Conservation (phyloP, 495 filamentous ascomycete species). For the Penicillium waksmanii region DNA sequence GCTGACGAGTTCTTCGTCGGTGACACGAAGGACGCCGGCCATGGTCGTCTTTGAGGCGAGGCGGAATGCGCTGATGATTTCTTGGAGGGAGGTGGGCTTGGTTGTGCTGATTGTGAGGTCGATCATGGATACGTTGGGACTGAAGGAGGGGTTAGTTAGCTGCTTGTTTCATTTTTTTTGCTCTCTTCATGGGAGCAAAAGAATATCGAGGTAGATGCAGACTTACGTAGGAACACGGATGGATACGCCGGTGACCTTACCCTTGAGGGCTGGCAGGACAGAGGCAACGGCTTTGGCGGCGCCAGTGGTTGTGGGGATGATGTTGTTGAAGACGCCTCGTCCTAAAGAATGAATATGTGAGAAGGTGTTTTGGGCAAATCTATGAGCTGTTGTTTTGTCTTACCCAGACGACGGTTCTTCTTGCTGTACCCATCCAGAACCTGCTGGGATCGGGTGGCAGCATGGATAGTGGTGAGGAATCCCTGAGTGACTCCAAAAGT, state of each 20-base stretch:
- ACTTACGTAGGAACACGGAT: conserved; percentile 42
- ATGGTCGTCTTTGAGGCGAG: conserved; percentile 32
- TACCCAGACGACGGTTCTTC: conserved; percentile 42
- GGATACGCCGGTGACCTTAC: conserved; percentile 41
- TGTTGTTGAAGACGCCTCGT: conserved; percentile 40
- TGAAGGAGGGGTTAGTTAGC: conserved; percentile 9
- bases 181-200: no score
- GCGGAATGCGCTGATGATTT: conserved; percentile 38
- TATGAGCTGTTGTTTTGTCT: not conserved
- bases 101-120: conserved; percentile 40
- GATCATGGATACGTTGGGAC: conserved; percentile 44
- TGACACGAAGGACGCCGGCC: conserved; percentile 35
- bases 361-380: not conserved
- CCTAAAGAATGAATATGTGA: conserved; percentile 17
- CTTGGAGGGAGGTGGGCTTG: conserved; percentile 34
- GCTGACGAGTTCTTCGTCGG: conserved; percentile 40
- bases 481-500: conserved; percentile 37
- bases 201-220: not conserved
- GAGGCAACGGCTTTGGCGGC: conserved; percentile 40
- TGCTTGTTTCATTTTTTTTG: not conserved
- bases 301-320: conserved; percentile 40
- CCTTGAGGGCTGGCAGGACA: conserved; percentile 35
- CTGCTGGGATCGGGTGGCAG: conserved; percentile 41
- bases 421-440: conserved; percentile 45
- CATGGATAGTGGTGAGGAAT: conserved; percentile 40